Evolutionary conservation across 2,329 filamentous ascomycete species (phyloP).

Genomic region (Endoconidiophora polonica): DNA sequence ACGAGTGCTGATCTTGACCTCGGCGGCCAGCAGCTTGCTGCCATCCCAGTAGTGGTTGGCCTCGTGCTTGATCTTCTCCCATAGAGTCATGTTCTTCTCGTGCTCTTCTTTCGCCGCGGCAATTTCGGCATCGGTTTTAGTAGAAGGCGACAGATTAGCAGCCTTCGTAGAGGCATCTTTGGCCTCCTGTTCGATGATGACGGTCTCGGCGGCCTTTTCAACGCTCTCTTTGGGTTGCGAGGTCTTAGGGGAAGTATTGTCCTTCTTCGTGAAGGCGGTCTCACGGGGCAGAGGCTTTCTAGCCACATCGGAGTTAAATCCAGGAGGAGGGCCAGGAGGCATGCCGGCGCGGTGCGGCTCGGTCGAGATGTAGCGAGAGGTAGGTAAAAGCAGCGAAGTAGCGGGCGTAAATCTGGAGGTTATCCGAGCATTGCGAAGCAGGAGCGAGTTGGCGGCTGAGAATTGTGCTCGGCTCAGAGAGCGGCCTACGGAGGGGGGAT

Average conservation of each 20-base stretch:
- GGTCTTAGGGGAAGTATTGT: conserved; percentile 14
- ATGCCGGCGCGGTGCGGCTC: conserved; percentile 38
- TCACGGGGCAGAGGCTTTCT: conserved; percentile 60
- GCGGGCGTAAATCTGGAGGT: conserved; percentile 26
- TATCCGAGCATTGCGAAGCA: conserved; percentile 10
- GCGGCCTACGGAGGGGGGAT: conserved; percentile 8
- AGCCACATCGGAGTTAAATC: conserved; percentile 78
- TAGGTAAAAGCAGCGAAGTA: conserved; percentile 37
- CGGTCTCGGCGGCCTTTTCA: conserved; percentile 16
- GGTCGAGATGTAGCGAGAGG: conserved; percentile 39
- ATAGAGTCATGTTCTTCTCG: conserved; percentile 72
- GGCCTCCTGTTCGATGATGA: conserved; percentile 16
- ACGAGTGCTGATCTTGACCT: conserved; percentile 82
- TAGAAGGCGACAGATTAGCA: conserved; percentile 20
- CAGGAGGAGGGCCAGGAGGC: conserved; percentile 51
- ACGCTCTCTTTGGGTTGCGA: conserved; percentile 18
- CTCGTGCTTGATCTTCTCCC: conserved; percentile 92
- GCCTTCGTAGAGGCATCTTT: conserved; percentile 15
- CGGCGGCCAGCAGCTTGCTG: conserved; percentile 81
- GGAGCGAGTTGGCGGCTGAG: conserved; percentile 11
- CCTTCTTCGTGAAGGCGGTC: conserved; percentile 20
- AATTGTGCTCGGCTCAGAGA: conserved; percentile 13
- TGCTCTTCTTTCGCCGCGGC: conserved; percentile 44
- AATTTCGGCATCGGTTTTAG: conserved; percentile 24
- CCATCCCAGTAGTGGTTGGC: conserved; percentile 94